Evolutionary conservation across 345 rosid genomes (phyloP).

Genomic region (Eucalyptus tenuipes): DNA sequence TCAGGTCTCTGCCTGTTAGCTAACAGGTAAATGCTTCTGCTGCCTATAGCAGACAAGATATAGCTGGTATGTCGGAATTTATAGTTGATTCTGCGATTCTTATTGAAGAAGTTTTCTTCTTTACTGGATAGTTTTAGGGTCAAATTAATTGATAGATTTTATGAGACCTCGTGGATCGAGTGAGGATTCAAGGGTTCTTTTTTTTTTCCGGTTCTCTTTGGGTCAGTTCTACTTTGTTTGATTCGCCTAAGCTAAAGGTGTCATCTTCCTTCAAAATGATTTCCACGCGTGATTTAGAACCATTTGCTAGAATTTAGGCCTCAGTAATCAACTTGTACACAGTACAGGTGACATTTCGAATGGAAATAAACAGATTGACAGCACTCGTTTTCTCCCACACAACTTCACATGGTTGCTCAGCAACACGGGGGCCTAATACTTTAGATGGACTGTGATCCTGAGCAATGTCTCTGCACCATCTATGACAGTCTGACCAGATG

Average conservation of each 20-base stretch:
- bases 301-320: not conserved
- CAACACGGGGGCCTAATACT: constrained; percentile 5
- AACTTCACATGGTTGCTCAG: not conserved
- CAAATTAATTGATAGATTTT: not conserved
- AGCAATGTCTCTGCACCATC: constrained; percentile 71
- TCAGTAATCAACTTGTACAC: not conserved
- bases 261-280: not conserved
- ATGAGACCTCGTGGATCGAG: not conserved
- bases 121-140: not conserved
- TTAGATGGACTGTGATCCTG: constrained; percentile 64
- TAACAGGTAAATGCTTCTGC: not conserved
- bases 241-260: not conserved
- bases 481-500: constrained; percentile 53
- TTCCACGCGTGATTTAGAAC: not conserved
- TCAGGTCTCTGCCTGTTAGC: not conserved
- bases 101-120: not conserved
- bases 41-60: not conserved
- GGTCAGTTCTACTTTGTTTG: not conserved
- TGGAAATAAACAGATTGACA: not conserved
- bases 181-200: not conserved
- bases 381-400: not conserved
- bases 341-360: not conserved
- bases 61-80: not conserved
- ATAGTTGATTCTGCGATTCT: not conserved
- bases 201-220: not conserved